phyloP scores from a whole-genome alignment of 1,284 basidiomycete genomes.

The Tylopilus sp. region DNA sequence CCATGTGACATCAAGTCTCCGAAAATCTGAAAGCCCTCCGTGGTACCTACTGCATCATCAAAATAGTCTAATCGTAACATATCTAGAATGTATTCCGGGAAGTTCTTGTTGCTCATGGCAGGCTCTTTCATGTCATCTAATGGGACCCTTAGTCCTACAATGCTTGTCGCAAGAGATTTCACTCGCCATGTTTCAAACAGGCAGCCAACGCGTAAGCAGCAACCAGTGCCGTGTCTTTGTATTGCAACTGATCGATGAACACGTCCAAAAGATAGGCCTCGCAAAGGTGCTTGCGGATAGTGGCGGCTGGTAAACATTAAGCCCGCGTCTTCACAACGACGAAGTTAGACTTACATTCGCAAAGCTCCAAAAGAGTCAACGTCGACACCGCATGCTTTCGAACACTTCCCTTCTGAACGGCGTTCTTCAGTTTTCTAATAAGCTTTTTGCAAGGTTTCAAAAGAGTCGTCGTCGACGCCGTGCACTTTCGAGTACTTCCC shows the following conservation, averaged over 20 bases:
- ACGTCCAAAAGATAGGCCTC: slow-evolving; percentile 3
- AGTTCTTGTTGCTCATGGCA: slow-evolving; percentile 7
- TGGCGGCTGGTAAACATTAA: slow-evolving; percentile 12
- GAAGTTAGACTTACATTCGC: slow-evolving; percentile 16
- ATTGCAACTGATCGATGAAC: slow-evolving; percentile 22
- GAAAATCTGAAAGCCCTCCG: slow-evolving; percentile 43
- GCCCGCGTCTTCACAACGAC: background rate
- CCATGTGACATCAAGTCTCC: slow-evolving; percentile 33
- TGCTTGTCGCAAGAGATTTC: background rate
- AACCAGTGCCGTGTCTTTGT: slow-evolving; percentile 9
- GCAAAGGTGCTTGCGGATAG: slow-evolving; percentile 15
- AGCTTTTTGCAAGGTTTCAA: slow-evolving; percentile 17
- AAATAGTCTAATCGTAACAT: slow-evolving; percentile 39
- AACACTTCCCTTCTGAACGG: slow-evolving; percentile 4
- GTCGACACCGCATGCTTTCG: slow-evolving; percentile 31
- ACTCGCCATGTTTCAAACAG: slow-evolving; percentile 30
- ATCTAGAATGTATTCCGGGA: slow-evolving; percentile 29
- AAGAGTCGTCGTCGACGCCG: slow-evolving; percentile 35
- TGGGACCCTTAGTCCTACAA: background rate
- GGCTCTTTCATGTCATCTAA: slow-evolving; percentile 29
- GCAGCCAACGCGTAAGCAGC: slow-evolving; percentile 24
- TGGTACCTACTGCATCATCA: slow-evolving; percentile 37
- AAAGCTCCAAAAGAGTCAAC: slow-evolving; percentile 26
- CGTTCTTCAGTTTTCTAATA: slow-evolving; percentile 16
- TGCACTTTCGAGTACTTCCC: slow-evolving; percentile 19